Conservation (phyloP, 2,329 filamentous ascomycete species). For the Capronia americana region DNA sequence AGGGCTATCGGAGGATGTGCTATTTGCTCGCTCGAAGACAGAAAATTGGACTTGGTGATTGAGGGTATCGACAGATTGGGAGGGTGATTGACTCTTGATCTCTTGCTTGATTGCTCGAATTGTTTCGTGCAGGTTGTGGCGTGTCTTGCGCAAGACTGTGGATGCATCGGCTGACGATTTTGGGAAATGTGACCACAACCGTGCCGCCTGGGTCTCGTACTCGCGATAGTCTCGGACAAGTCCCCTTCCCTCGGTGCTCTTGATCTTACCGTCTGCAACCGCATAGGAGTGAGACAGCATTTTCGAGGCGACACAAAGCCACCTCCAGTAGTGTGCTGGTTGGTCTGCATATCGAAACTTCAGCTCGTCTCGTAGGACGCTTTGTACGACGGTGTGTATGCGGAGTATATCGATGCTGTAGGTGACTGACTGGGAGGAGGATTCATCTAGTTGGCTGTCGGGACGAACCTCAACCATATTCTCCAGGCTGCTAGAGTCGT, state of each 20-base stretch:
- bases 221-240: conserved; percentile 56
- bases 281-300: conserved; percentile 53
- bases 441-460: conserved; percentile 23
- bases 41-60: conserved; percentile 47
- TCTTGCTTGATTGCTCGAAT: conserved; percentile 49
- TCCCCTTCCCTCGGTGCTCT: conserved; percentile 46
- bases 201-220: conserved; percentile 54
- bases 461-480: conserved; percentile 21
- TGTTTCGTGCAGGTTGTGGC: conserved; percentile 45
- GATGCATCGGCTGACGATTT: conserved; percentile 43
- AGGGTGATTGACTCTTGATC: conserved; percentile 51
- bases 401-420: conserved; percentile 53
- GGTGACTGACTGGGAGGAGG: conserved; percentile 33
- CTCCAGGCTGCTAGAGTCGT: conserved; percentile 29
- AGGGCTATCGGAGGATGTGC: conserved; percentile 52
- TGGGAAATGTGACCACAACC: conserved; percentile 49
- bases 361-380: conserved; percentile 55
- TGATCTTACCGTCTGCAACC: conserved; percentile 50
- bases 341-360: conserved; percentile 39
- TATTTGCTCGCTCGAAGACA: conserved; percentile 56
- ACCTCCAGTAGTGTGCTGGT: conserved; percentile 49
- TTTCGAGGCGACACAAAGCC: conserved; percentile 51
- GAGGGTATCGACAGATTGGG: conserved; percentile 44
- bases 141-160: conserved; percentile 45
- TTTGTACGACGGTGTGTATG: conserved; percentile 56